Base-by-base conservation (phyloP, 2,329 filamentous ascomycete species). In the Myotisia sp. region DNA sequence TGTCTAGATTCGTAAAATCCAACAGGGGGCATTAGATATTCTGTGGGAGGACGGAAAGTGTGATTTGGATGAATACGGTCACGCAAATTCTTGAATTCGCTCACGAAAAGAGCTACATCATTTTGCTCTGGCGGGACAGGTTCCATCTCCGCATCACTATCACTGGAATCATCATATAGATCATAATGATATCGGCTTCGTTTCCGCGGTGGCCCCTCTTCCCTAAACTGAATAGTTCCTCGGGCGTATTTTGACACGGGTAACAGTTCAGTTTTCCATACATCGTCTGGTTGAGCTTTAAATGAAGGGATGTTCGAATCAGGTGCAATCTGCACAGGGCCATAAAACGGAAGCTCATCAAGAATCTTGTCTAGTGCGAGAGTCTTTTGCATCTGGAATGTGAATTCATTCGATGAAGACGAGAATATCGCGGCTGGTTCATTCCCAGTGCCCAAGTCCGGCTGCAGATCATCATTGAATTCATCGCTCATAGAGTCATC, bases 21-120 rank as follows among this genome's bases (percentile, higher is more conserved):
- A 45, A 87, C 79, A 1, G 78, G 72, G 1, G 90, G 90, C 86
- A 95, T 95, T 0, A 74, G 71, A 52, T 85, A 78, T 53, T 95
- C 87, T 0, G 83, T 85, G 0, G 90, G 90, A 10, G 90, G 90
- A 36, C 86, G 71, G 64, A 98, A 95, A 42, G 87, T 82, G 54
- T 94, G 86, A 6, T 82, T 81, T 6, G 84, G 82, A 52, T 94
- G 84, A 4, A 98, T 71, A 10, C 90, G 72, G 51, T 95, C 87
- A 37, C 87, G 74, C 26, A 94, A 85, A 36, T 77, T 71, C 55
- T 87, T 92, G 62, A 92, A 87, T 40, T 92, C 82, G 0, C 83
- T 76, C 42, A 82, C 76, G 58, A 98, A 98, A 0, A 98, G 63
- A 1, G 87, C 86, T 38, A 94, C 83, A 39, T 82, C 72, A 2